Percentiles rank a stretch among this genome's conserved stretches.
These are phyloP conservation scores for Solanum habrochaites DNA, from an alignment of 257 asterid species.

Conservation along the genomic window DNA sequence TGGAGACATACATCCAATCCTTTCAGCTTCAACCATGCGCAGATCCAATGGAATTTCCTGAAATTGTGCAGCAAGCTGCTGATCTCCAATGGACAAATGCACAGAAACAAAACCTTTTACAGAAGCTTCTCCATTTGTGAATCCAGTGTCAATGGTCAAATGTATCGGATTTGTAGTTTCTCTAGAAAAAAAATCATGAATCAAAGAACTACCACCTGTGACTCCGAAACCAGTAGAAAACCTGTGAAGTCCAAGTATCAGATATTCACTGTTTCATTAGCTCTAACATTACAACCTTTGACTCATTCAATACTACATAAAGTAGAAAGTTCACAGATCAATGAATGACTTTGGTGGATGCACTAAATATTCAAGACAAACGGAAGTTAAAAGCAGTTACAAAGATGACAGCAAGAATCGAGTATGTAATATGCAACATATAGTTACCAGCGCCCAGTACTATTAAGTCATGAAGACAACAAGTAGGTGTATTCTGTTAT, in stretches of 20 bases:
- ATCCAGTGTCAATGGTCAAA: conserved; percentile 64
- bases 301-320: background rate
- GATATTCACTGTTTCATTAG: background rate
- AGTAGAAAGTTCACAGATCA: background rate
- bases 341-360: background rate
- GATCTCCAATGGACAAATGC: conserved; percentile 73
- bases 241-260: conserved; percentile 22
- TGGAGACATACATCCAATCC: conserved; percentile 67
- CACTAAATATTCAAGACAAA: background rate
- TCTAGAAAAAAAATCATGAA: conserved; percentile 51
- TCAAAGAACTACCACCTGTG: conserved; percentile 49
- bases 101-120: conserved; percentile 46
- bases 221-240: conserved; percentile 57
- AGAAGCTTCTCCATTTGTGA: conserved; percentile 40
- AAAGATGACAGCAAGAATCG: background rate
- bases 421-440: background rate
- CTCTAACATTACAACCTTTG: background rate
- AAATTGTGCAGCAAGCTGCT: conserved; percentile 85
- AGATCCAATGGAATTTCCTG: conserved; percentile 86
- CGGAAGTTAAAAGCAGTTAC: background rate
- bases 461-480: background rate
- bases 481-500: background rate
- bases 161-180: conserved; percentile 52
- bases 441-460: background rate
- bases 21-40: conserved; percentile 90